These are phyloP conservation scores for Umbelopsis ramanniana DNA, from an alignment of 192 early-diverging fungal species.

Conservation along the genomic window DNA sequence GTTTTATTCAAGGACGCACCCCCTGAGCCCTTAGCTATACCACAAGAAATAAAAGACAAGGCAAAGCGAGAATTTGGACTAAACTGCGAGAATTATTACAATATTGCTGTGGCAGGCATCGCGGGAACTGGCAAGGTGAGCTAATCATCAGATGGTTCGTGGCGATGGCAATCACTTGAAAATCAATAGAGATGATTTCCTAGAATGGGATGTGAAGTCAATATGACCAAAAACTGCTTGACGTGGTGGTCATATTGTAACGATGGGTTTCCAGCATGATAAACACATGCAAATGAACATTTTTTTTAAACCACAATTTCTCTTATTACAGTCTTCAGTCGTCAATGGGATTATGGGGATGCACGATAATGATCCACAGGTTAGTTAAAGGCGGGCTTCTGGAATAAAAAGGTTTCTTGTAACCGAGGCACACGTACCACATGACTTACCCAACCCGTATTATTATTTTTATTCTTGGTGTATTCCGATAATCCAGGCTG, in stretches of 20 bases:
- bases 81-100: conserved; percentile 41
- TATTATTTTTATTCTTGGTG: background rate
- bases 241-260: background rate
- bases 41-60: conserved; percentile 27
- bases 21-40: conserved; percentile 29
- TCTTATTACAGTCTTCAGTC: conserved; percentile 37
- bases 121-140: conserved; percentile 45
- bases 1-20: conserved; percentile 35
- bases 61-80: conserved; percentile 34
- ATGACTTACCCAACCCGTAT: background rate
- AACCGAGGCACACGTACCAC: background rate
- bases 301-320: background rate
- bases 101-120: conserved; percentile 41
- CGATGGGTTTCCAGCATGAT: background rate
- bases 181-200: conserved; percentile 16
- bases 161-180: conserved; percentile 20
- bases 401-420: background rate
- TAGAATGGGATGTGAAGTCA: conserved; percentile 11
- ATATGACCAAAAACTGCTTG: conserved; percentile 6
- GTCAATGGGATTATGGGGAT: conserved; percentile 46
- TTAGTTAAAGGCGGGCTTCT: background rate
- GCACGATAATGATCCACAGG: conserved; percentile 25
- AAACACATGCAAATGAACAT: background rate
- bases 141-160: conserved; percentile 17
- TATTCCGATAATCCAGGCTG: conserved; percentile 16